phyloP scores from a whole-genome alignment of 345 rosid genomes.

The Excoecaria agallocha region DNA sequence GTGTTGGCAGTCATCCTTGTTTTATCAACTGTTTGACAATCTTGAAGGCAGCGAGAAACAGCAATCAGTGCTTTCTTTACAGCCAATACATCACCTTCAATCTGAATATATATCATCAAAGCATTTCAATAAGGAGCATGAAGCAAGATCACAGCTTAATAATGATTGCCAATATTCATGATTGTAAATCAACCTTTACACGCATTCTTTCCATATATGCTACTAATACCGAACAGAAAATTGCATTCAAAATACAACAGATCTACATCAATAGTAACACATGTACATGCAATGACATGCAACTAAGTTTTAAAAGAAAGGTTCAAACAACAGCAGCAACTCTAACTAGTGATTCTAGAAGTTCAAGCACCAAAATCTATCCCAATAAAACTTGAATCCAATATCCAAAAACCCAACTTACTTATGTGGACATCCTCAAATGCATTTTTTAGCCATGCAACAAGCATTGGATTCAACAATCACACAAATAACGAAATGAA shows the following conservation, averaged over 20 bases:
- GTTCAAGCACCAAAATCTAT: neutral
- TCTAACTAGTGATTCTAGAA: neutral
- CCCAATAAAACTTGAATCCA: neutral
- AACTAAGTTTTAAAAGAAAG: neutral
- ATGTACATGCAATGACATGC: neutral
- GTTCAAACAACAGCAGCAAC: neutral
- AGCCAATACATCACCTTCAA: slow-evolving; percentile 67
- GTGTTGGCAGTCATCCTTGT: slow-evolving; percentile 39
- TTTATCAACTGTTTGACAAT: slow-evolving; percentile 50
- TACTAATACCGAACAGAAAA: neutral
- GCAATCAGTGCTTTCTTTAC: slow-evolving; percentile 73
- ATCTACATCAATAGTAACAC: neutral
- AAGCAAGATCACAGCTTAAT: neutral
- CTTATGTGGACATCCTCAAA: neutral
- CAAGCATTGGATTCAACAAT: neutral
- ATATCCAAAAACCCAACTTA: neutral
- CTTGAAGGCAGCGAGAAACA: slow-evolving; percentile 77
- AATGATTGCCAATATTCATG: neutral
- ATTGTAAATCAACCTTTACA: neutral
- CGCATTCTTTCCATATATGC: neutral
- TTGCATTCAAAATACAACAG: neutral
- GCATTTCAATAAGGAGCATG: slow-evolving; percentile 9
- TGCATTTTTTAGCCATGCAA: neutral
- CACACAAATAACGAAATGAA: neutral
- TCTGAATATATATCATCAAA: slow-evolving; percentile 40